Conservation (phyloP, 768 basidiomycete species). For the Tylopilus subfusipes region DNA sequence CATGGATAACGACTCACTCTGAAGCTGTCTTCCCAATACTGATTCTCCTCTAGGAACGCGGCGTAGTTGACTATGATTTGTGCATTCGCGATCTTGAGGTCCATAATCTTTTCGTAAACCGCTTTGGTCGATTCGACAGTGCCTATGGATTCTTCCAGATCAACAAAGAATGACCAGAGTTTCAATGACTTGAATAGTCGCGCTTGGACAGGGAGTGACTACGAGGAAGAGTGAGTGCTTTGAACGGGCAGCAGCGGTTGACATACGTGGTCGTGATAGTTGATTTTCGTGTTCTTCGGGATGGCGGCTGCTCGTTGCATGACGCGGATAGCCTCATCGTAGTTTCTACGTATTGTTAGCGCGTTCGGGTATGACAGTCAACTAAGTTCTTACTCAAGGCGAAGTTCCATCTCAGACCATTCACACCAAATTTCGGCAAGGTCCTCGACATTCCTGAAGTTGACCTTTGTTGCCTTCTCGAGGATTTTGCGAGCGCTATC, state of each 20-base stretch:
- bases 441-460: slow-evolving; percentile 95
- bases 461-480: slow-evolving; percentile 88
- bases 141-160: slow-evolving; percentile 95
- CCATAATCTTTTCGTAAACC: slow-evolving; percentile 95
- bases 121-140: slow-evolving; percentile 87
- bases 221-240: slow-evolving; percentile 13
- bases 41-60: slow-evolving; percentile 93
- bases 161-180: slow-evolving; percentile 98
- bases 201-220: slow-evolving; percentile 82
- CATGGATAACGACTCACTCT: slow-evolving; percentile 61
- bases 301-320: slow-evolving; percentile 95
- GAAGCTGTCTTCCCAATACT: slow-evolving; percentile 98
- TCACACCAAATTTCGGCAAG: slow-evolving; percentile 99
- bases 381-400: slow-evolving; percentile 72
- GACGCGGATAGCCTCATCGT: slow-evolving; percentile 90
- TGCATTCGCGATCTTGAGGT: slow-evolving; percentile 95
- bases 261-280: slow-evolving; percentile 91
- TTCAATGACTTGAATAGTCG: slow-evolving; percentile 97
- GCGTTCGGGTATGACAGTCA: neutral
- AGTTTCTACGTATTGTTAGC: slow-evolving; percentile 61
- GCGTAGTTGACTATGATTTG: slow-evolving; percentile 98
- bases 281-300: slow-evolving; percentile 86
- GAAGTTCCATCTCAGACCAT: slow-evolving; percentile 97
- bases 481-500: slow-evolving; percentile 87
- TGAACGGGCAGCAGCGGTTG: neutral